Conservation (phyloP, 108 stramenopile genomes). For the Skeletonema grethae region DNA sequence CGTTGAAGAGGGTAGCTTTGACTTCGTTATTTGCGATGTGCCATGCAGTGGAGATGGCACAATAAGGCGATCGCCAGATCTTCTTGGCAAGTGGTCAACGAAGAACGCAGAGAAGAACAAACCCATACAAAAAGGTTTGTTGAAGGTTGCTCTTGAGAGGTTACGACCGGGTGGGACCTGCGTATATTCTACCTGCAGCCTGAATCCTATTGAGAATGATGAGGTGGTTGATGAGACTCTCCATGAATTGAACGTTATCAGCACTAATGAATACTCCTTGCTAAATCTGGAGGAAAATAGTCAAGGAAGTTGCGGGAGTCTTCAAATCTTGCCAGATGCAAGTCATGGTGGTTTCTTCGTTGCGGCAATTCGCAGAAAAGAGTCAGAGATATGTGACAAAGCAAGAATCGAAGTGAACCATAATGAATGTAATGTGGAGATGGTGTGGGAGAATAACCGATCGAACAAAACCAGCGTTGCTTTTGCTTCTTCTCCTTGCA, state of each 20-base stretch:
- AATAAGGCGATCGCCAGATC: constrained; percentile 21
- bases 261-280: constrained; percentile 3
- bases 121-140: constrained; percentile 13
- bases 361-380: constrained; percentile 7
- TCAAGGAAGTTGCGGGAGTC: not conserved
- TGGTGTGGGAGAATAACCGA: not conserved
- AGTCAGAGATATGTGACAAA: not conserved
- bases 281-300: not conserved
- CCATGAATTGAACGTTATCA: constrained; percentile 18
- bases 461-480: not conserved
- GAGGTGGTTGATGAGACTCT: constrained; percentile 18
- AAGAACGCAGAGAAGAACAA: constrained; percentile 22
- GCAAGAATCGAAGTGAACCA: not conserved
- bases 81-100: constrained; percentile 13
- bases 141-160: constrained; percentile 21
- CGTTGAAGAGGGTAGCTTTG: constrained; percentile 13
- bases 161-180: constrained; percentile 23
- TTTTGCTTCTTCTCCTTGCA: constrained; percentile 13
- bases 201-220: constrained; percentile 45
- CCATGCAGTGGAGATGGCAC: constrained; percentile 24
- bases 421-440: not conserved
- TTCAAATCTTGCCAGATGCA: constrained; percentile 19
- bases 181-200: constrained; percentile 36
- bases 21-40: constrained; percentile 24
- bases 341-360: constrained; percentile 33